Evolutionary conservation across 225 moss, liverwort and hornwort species (phyloP).

Genomic region (Pleurozium schreberi): DNA sequence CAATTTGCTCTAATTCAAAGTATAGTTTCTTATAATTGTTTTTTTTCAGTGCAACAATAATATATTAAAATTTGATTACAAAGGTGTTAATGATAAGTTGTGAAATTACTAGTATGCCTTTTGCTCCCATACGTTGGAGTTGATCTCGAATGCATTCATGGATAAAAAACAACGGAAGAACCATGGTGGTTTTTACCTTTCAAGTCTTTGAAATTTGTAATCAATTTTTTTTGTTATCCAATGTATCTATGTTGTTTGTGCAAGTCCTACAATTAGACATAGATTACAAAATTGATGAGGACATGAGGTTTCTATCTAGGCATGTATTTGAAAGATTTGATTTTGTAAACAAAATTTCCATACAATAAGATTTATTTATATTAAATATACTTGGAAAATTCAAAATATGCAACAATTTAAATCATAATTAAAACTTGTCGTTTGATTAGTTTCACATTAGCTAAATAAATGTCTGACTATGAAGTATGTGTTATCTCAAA

Average conservation of each 20-base stretch:
- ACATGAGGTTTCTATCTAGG: not conserved
- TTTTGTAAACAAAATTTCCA: no score
- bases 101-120: slow-evolving; percentile 48
- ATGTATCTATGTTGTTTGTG: not conserved
- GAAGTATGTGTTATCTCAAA: not conserved
- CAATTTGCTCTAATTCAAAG: fast-evolving
- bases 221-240: not conserved
- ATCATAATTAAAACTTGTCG: no score
- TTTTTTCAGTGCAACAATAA: not conserved
- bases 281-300: not conserved
- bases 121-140: slow-evolving; percentile 63
- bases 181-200: slow-evolving; percentile 20
- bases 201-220: not conserved
- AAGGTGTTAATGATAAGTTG: not conserved
- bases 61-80: not conserved
- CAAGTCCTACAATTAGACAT: not conserved
- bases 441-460: not conserved
- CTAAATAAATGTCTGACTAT: no score
- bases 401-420: not conserved
- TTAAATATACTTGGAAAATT: not conserved
- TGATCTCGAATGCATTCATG: slow-evolving; percentile 83
- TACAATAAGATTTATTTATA: not conserved
- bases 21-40: no score
- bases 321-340: no score
- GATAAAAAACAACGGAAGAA: slow-evolving; percentile 75